These are phyloP conservation scores for Pythium dissotocum DNA, from an alignment of 352 stramenopile genomes.

Conservation along the genomic window DNA sequence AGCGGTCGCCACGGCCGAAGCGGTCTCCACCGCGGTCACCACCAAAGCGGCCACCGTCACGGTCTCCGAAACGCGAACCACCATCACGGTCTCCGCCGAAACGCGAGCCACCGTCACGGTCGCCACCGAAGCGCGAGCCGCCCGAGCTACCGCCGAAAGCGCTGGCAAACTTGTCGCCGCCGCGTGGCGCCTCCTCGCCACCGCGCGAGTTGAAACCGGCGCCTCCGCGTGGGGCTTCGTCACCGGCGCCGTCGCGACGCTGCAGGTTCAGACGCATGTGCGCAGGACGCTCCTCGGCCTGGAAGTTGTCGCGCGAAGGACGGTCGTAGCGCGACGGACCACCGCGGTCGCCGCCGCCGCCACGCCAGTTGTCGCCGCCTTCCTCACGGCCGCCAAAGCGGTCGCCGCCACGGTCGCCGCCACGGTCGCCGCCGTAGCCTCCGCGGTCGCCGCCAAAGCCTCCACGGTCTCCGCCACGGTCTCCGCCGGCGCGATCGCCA, in stretches of 20 bases:
- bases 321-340: constrained; percentile 66
- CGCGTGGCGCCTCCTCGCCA: neutral
- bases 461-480: constrained; percentile 19
- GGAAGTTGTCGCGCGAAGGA: constrained; percentile 54
- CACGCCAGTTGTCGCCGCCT: constrained; percentile 33
- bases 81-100: constrained; percentile 3
- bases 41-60: constrained; percentile 27
- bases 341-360: constrained; percentile 28
- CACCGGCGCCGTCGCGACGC: constrained; percentile 31
- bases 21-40: constrained; percentile 16
- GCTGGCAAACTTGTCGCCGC: constrained; percentile 46
- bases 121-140: constrained; percentile 21
- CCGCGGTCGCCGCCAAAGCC: constrained; percentile 6
- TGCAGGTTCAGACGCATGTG: constrained; percentile 79
- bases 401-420: constrained; percentile 30
- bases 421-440: constrained; percentile 20
- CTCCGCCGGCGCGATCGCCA: constrained; percentile 36
- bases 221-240: constrained; percentile 16
- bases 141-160: constrained; percentile 33
- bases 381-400: constrained; percentile 22
- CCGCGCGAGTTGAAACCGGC: constrained; percentile 26
- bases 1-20: constrained; percentile 19
- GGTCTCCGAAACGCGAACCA: constrained; percentile 21
- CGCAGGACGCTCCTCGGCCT: constrained; percentile 62
- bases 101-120: constrained; percentile 2